Evolutionary conservation across 1,284 basidiomycete genomes (phyloP), one percentile per base, ranked within the genome.

Genomic region (Cryptococcus jaspeensis): DNA sequence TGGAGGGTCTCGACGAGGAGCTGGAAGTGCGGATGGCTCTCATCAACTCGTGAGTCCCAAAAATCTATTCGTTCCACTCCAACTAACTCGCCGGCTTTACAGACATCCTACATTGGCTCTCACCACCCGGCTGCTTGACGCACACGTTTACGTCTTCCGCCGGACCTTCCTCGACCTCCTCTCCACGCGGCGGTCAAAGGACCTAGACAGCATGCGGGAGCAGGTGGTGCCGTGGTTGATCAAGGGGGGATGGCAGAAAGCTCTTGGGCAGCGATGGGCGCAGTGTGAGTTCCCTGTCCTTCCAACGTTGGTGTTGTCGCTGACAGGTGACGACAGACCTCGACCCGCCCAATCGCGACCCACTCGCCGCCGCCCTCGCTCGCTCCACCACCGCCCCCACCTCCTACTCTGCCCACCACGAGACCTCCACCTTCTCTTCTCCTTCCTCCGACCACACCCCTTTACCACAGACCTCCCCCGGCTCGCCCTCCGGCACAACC

Each of bases 191-290:
- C 89, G 88, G 65, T 77, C 72, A 12, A 70, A 78, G 9, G 82
- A 85, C 61, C 81, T 92, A 41, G 86, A 89, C 50, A 92, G 89
- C 13, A 81, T 95, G 57, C 81, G 87, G 52, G 89, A 93, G 72
- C 90, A 94, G 62, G 89, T 94, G 66, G 76, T 95, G 7, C 92
- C 92, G 0, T 94, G 90, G 89, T 73, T 94, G 44, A 87, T 90
- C 77, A 92, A 90, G 73, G 80, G 89, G 7, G 87, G 89, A 59
- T 92, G 91, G 72, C 76, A 80, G 60, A 63, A 65, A 35, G 69
- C 70, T 6, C 60, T 79, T 3, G 66, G 63, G 0, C 54, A 63
- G 18, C 50, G 61, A 42, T 80, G 77, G 76, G 59, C 63, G 2
- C 54, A 61, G 0, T 69, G 78, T 78, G 53, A 62, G 76, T 67